phyloP scores from a whole-genome alignment of 768 basidiomycete species.

The Lepiota venenata region DNA sequence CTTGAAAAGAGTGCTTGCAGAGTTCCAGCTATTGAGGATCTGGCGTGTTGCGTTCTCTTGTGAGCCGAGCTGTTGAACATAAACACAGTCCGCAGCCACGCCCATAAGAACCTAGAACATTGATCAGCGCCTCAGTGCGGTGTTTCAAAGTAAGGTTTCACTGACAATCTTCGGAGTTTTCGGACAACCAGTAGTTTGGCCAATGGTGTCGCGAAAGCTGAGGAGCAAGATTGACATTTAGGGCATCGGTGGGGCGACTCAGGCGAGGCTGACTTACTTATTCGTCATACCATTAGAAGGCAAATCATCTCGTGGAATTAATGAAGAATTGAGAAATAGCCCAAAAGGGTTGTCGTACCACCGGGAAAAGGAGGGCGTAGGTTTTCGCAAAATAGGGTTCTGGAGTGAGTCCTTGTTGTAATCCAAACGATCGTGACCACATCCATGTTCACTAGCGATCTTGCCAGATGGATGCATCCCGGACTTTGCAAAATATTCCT shows the following conservation, averaged over 20 bases:
- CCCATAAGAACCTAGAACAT: constrained; percentile 65
- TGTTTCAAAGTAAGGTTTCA: constrained; percentile 5
- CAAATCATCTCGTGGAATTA: constrained; percentile 46
- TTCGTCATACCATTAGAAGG: constrained; percentile 46
- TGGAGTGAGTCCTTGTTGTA: constrained; percentile 60
- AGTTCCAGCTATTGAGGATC: constrained; percentile 79
- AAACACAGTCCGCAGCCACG: constrained; percentile 85
- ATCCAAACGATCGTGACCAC: constrained; percentile 66
- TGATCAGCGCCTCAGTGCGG: constrained; percentile 2
- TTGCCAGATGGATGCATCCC: constrained; percentile 19
- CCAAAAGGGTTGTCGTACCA: constrained; percentile 32
- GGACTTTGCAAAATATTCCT: constrained; percentile 36
- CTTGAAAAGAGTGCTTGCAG: constrained; percentile 72
- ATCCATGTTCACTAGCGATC: constrained; percentile 36
- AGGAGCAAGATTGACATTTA: constrained; percentile 5
- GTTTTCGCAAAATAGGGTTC: constrained; percentile 46
- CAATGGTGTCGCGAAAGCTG: constrained; percentile 72
- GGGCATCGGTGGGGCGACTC: neutral
- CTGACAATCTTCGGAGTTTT: constrained; percentile 64
- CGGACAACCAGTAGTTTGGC: constrained; percentile 69
- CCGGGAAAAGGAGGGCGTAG: constrained; percentile 25
- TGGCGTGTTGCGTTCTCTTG: constrained; percentile 65
- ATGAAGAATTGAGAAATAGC: constrained; percentile 1
- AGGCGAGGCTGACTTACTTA: constrained; percentile 26
- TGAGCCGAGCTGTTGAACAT: constrained; percentile 60